Percentiles rank a stretch among this genome's conserved stretches.
These are phyloP conservation scores for Phytophthora colocasiae DNA, from an alignment of 352 stramenopile genomes.

Conservation along the genomic window DNA sequence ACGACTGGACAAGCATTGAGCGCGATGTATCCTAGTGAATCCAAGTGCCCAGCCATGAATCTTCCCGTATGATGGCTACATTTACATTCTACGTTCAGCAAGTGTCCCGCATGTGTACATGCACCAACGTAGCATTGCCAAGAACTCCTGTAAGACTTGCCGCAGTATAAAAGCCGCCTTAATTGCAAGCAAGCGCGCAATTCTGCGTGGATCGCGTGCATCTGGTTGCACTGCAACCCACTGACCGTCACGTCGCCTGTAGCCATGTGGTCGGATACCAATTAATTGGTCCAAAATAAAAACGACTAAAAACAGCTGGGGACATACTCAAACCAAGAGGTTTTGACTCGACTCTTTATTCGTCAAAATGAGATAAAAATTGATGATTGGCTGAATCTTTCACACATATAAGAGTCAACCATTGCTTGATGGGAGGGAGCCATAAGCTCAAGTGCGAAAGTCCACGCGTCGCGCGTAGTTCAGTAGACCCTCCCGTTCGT, in stretches of 20 bases:
- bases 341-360: slow-evolving; percentile 6
- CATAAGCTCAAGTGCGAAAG: slow-evolving; percentile 41
- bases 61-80: not conserved
- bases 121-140: too few species aligned
- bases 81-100: too few species aligned
- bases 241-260: slow-evolving; percentile 2
- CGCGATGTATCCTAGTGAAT: slow-evolving; percentile 19
- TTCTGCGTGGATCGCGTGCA: not conserved
- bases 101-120: too few species aligned
- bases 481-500: slow-evolving; percentile 7
- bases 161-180: slow-evolving; percentile 16
- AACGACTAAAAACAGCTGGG: slow-evolving; percentile 15
- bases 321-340: slow-evolving; percentile 14
- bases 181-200: not conserved
- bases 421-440: slow-evolving; percentile 12
- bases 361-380: slow-evolving; percentile 1
- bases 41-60: slow-evolving; percentile 13
- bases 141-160: not conserved
- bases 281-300: slow-evolving; percentile 2
- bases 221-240: slow-evolving; percentile 11
- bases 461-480: slow-evolving; percentile 35
- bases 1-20: slow-evolving; percentile 22
- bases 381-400: slow-evolving; percentile 12
- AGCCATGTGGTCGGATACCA: not conserved
- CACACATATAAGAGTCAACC: slow-evolving; percentile 9